These are phyloP conservation scores for Pythium chondricola DNA, from an alignment of 352 stramenopile genomes.

Conservation along the genomic window DNA sequence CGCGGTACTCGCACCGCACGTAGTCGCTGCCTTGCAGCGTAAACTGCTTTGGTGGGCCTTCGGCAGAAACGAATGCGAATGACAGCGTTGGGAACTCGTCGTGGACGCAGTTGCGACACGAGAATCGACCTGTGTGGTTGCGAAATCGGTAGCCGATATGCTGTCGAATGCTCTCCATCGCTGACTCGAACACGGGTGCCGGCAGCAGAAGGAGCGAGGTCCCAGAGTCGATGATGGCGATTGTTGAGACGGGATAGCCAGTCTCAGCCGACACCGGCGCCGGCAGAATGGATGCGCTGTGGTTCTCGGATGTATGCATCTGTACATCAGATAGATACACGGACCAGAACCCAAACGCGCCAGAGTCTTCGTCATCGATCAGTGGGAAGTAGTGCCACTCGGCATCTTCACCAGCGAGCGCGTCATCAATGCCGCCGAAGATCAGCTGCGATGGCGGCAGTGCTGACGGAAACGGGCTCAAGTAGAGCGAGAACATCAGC, in stretches of 20 bases:
- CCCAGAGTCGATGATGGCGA: slow-evolving; percentile 32
- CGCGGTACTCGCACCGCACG: slow-evolving; percentile 24
- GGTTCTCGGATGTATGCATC: not conserved
- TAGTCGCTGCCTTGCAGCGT: slow-evolving; percentile 31
- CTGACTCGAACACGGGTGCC: slow-evolving; percentile 2
- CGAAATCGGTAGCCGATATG: slow-evolving; percentile 11
- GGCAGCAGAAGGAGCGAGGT: slow-evolving; percentile 32
- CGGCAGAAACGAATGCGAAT: slow-evolving; percentile 27
- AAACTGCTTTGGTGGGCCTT: too few species aligned
- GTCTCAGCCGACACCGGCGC: too few species aligned
- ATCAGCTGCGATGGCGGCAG: slow-evolving; percentile 27
- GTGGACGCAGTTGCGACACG: slow-evolving; percentile 24
- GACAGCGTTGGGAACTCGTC: slow-evolving; percentile 23
- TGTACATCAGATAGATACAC: slow-evolving; percentile 10
- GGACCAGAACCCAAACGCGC: slow-evolving; percentile 23
- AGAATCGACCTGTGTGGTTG: slow-evolving; percentile 11
- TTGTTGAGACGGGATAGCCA: not conserved
- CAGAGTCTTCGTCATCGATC: slow-evolving; percentile 6
- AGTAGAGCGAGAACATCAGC: slow-evolving; percentile 33
- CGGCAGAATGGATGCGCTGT: not conserved
- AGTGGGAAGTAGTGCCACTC: slow-evolving; percentile 25
- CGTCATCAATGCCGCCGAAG: slow-evolving; percentile 24
- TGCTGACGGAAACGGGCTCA: slow-evolving; percentile 22
- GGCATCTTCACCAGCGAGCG: slow-evolving; percentile 15
- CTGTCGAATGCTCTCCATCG: slow-evolving; percentile 16